These are phyloP conservation scores for Pezicula carpinea DNA, from an alignment of 2,329 filamentous ascomycete genomes.

Conservation along the genomic window DNA sequence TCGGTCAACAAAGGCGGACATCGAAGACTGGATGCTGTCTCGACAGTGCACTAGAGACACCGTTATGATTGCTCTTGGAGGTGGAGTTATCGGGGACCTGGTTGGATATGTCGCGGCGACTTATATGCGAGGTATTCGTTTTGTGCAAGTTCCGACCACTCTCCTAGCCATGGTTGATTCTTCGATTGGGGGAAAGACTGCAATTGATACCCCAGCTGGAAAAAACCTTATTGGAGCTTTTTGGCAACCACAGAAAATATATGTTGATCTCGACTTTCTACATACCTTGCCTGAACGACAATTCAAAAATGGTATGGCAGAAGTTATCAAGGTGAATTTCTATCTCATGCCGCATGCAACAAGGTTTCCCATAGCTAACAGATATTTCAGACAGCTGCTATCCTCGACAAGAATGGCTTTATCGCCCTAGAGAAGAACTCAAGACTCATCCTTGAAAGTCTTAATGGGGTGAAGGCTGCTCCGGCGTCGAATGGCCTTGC, in stretches of 20 bases:
- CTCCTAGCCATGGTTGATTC: constrained; percentile 97
- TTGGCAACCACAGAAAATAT: constrained; percentile 92
- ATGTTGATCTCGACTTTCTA: constrained; percentile 88
- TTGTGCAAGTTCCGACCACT: constrained; percentile 94
- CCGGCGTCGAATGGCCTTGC: too few relatives aligned
- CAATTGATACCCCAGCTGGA: constrained; percentile 91
- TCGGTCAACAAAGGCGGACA: constrained; percentile 86
- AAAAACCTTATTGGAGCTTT: constrained; percentile 96
- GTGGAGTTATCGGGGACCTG: constrained; percentile 97
- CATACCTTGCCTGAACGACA: constrained; percentile 86
- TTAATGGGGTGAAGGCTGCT: too few relatives aligned
- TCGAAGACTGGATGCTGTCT: constrained; percentile 95
- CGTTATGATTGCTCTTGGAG: constrained; percentile 88
- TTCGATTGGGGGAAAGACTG: constrained; percentile 96
- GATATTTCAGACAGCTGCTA: constrained; percentile 95
- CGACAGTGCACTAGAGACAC: constrained; percentile 93
- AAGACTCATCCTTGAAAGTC: constrained; percentile 67
- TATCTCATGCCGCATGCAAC: too few relatives aligned
- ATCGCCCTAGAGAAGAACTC: constrained; percentile 78
- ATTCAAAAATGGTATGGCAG: constrained; percentile 98
- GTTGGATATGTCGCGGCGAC: constrained; percentile 96
- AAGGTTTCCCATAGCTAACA: too few relatives aligned
- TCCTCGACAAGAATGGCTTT: constrained; percentile 90
- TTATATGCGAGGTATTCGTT: constrained; percentile 95
- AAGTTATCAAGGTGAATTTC: constrained; percentile 98